Percentiles rank a stretch among this genome's conserved stretches.
These are phyloP conservation scores for Angophora floribunda DNA, from an alignment of 345 rosid species.

Conservation along the genomic window DNA sequence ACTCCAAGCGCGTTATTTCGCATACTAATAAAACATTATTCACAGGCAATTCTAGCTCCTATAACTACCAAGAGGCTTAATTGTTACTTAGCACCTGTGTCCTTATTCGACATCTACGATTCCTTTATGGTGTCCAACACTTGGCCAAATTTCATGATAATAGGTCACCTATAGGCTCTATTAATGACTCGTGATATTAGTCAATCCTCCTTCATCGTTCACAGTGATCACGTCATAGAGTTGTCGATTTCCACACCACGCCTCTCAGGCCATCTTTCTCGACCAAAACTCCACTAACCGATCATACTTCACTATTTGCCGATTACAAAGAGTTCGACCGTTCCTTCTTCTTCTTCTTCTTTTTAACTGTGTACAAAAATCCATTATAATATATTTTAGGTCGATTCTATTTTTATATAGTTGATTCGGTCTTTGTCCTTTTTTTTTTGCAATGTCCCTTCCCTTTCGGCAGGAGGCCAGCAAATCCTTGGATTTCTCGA, in stretches of 20 bases:
- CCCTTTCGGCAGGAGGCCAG: background rate
- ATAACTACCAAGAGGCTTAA: accelerated
- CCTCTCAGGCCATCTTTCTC: accelerated
- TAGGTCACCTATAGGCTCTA: accelerated
- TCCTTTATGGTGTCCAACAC: background rate
- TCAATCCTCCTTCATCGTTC: background rate
- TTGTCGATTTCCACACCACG: accelerated
- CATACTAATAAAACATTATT: too few relatives aligned
- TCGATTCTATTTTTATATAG: background rate
- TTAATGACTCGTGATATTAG: accelerated
- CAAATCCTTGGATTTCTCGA: background rate
- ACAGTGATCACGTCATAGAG: background rate
- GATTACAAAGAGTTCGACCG: background rate
- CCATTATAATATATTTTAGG: background rate
- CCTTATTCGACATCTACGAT: background rate
- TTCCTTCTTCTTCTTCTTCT: too few relatives aligned
- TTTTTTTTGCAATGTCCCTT: accelerated
- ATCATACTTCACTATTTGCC: background rate
- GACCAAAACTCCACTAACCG: background rate
- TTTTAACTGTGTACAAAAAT: background rate
- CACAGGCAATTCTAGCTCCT: accelerated
- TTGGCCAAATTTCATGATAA: background rate
- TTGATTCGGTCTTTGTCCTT: background rate
- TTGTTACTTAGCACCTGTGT: accelerated
- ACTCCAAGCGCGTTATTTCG: too few relatives aligned